phyloP scores from a whole-genome alignment of 2,329 filamentous ascomycete genomes.

The Monosporascus sp. region DNA sequence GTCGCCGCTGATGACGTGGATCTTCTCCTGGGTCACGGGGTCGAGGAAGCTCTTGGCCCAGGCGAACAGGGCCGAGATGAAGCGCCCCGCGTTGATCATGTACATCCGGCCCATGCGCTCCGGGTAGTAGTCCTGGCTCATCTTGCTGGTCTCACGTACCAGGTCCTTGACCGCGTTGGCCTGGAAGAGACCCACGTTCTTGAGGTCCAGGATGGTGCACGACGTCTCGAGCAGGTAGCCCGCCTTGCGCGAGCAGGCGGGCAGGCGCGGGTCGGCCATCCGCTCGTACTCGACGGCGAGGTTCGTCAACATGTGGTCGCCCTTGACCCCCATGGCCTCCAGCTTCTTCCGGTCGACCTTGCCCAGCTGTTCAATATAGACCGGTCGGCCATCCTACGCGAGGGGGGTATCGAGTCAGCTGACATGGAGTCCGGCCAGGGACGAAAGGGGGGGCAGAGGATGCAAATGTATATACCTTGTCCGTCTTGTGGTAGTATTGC shows the following conservation, averaged over 20 bases:
- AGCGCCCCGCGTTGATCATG: constrained; percentile 97
- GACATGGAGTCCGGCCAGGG: constrained; percentile 30
- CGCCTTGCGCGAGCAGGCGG: constrained; percentile 89
- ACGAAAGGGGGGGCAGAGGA: background rate
- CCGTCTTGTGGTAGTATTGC: constrained; percentile 98
- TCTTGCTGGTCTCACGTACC: constrained; percentile 74
- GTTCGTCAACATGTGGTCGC: constrained; percentile 93
- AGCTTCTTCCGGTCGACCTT: constrained; percentile 86
- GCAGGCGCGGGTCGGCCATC: constrained; percentile 84
- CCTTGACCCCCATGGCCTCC: constrained; percentile 79
- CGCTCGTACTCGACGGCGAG: constrained; percentile 98
- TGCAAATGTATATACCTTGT: constrained; percentile 52
- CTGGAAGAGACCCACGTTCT: constrained; percentile 82
- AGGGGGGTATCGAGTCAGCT: background rate
- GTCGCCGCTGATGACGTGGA: constrained; percentile 74
- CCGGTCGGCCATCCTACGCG: constrained; percentile 79
- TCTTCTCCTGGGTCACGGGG: constrained; percentile 94
- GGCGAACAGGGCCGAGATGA: constrained; percentile 79
- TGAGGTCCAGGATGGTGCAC: constrained; percentile 97
- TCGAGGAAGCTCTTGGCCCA: constrained; percentile 93
- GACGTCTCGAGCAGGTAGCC: constrained; percentile 91
- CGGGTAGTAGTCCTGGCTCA: constrained; percentile 99
- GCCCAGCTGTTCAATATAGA: constrained; percentile 95
- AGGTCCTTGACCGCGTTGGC: constrained; percentile 83
- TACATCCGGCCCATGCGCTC: constrained; percentile 95